These are phyloP conservation scores for Blastocystis sp. DNA, from an alignment of 352 stramenopile species.

Conservation along the genomic window DNA sequence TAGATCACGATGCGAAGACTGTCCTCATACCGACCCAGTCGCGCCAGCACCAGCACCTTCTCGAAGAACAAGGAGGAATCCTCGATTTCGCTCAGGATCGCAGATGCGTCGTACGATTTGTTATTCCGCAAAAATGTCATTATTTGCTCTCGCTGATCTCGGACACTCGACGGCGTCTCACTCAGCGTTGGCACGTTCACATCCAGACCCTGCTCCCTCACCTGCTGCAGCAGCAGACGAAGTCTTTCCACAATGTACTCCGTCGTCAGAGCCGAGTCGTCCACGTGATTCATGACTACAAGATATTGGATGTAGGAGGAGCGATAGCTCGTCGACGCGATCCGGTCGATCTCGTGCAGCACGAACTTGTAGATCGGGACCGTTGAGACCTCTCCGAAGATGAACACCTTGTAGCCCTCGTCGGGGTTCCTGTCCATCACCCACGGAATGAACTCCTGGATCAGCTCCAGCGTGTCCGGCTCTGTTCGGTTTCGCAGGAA, in stretches of 20 bases:
- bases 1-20: neutral
- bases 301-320: neutral
- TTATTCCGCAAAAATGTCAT: neutral
- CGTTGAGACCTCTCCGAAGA: neutral
- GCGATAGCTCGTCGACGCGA: neutral
- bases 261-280: neutral
- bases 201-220: neutral
- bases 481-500: neutral
- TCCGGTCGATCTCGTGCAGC: neutral
- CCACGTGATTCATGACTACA: neutral
- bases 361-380: neutral
- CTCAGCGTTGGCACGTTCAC: neutral
- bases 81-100: neutral
- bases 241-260: neutral
- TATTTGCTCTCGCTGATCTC: neutral
- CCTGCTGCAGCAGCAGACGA: neutral
- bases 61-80: neutral
- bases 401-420: neutral
- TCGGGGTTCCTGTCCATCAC: neutral
- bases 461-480: neutral
- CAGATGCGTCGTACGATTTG: neutral
- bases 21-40: neutral
- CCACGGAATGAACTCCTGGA: slow-evolving; percentile 2
- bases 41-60: neutral
- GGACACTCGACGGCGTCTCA: neutral